Evolutionary conservation across 78 protist genomes (phyloP).

Genomic region (Cavenderia fasciculata): DNA sequence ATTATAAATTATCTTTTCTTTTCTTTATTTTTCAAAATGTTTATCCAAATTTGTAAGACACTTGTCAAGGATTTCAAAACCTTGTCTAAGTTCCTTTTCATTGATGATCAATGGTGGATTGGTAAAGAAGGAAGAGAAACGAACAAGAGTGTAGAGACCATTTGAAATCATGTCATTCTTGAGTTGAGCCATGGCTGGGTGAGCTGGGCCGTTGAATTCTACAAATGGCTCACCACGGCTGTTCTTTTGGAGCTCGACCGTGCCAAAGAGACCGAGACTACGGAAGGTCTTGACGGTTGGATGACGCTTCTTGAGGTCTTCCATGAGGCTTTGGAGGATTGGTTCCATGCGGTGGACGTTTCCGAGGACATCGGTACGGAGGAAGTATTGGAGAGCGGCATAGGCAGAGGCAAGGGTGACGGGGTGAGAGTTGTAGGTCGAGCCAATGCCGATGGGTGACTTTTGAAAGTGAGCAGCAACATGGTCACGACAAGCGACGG

Average conservation of each 20-base stretch:
- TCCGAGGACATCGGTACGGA: constrained; percentile 46
- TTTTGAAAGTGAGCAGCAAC: constrained; percentile 39
- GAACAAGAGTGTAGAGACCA: constrained; percentile 74
- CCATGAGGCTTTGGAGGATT: constrained; percentile 23
- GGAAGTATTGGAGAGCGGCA: constrained; percentile 62
- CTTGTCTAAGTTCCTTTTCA: constrained; percentile 61
- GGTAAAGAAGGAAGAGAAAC: constrained; percentile 56
- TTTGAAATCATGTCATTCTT: constrained; percentile 28
- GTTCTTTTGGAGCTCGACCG: constrained; percentile 72
- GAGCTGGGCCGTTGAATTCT: constrained; percentile 67
- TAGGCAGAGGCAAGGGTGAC: constrained; percentile 83
- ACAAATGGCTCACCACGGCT: constrained; percentile 64
- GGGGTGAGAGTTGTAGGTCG: constrained; percentile 85
- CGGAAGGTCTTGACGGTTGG: constrained; percentile 64
- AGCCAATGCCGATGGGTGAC: constrained; percentile 74
- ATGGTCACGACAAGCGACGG: constrained; percentile 74
- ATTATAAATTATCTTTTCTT: not conserved
- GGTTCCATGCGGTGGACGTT: constrained; percentile 69
- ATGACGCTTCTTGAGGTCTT: constrained; percentile 46
- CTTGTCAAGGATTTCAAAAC: constrained; percentile 69
- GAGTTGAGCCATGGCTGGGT: constrained; percentile 61
- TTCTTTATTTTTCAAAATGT: constrained; percentile 71
- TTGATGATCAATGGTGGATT: constrained; percentile 78
- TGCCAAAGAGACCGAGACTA: constrained; percentile 74
- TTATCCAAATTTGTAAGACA: constrained; percentile 59